Evolutionary conservation across 2,329 filamentous ascomycete species (phyloP), one percentile per base, ranked within the genome.

Genomic region (Grosmannia penicillata): DNA sequence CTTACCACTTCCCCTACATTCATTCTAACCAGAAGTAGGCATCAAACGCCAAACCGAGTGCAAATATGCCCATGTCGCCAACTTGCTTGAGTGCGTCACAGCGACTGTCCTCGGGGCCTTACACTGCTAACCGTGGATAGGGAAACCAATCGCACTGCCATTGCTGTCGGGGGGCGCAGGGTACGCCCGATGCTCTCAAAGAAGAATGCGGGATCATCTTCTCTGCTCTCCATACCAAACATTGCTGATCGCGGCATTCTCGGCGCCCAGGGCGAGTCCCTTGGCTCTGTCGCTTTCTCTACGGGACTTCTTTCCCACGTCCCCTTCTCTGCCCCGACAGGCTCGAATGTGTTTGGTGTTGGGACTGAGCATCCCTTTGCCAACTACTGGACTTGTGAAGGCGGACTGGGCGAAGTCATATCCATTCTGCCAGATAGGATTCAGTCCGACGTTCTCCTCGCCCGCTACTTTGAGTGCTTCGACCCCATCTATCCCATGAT

Each of bases 401-500:
- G 82, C 34, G 82, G 81, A 0, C 59, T 89, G 15, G 65, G 73
- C 8, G 82, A 89, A 56, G 80, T 86, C 7, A 75, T 86, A 31
- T 75, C 72, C 2, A 79, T 86, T 4, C 61, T 89, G 11, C 82
- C 82, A 0, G 78, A 78, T 41, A 86, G 83, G 58, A 59, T 78
- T 8, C 81, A 86, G 54, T 78, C 79, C 38, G 80, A 87, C 47
- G 76, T 82, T 28, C 61, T 87, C 11, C 56, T 79, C 26, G 61
- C 56, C 36, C 65, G 71, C 28, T 79, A 79, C 51, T 78, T 78
- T 46, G 75, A 79, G 50, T 77, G 72, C 46, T 79, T 87, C 35
- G 82, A 87, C 51, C 80, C 82, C 0, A 75, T 87, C 3, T 87
- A 86, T 54, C 82, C 82, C 14, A 85, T 87, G 72, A 68, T 87